phyloP scores from a whole-genome alignment of 352 stramenopile genomes.

The Phytophthora boehmeriae region DNA sequence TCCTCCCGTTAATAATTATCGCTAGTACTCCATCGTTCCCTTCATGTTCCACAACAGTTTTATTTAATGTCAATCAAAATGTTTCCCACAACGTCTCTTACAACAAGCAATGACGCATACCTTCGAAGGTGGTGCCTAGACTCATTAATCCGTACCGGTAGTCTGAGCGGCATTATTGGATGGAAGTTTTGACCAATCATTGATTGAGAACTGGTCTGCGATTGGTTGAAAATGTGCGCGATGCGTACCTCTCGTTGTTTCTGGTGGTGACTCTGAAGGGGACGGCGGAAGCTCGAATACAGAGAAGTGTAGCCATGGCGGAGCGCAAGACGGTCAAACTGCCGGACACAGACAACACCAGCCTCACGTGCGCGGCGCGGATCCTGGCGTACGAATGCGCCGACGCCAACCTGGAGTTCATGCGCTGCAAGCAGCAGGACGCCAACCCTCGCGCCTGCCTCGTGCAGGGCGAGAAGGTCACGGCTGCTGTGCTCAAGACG shows the following conservation, averaged over 20 bases:
- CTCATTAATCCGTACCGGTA: too few relatives aligned
- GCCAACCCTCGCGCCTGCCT: conserved; percentile 83
- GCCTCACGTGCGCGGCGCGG: conserved; percentile 83
- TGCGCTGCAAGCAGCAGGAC: conserved; percentile 88
- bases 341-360: conserved; percentile 88
- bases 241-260: conserved; percentile 33
- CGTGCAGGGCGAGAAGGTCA: conserved; percentile 88
- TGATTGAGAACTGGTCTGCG: too few relatives aligned
- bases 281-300: conserved; percentile 11
- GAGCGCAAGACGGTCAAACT: conserved; percentile 62
- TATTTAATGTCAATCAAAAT: too few relatives aligned
- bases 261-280: conserved; percentile 33
- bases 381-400: conserved; percentile 86
- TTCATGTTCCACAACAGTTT: too few relatives aligned
- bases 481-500: conserved; percentile 85
- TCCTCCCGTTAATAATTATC: too few relatives aligned
- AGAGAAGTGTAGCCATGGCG: conserved; percentile 22
- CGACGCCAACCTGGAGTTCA: conserved; percentile 83
- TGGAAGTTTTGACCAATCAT: too few relatives aligned
- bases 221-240: too few relatives aligned
- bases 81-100: too few relatives aligned
- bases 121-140: too few relatives aligned
- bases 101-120: too few relatives aligned
- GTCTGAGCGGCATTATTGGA: too few relatives aligned
- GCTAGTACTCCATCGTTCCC: too few relatives aligned